Evolutionary conservation across 495 filamentous ascomycete genomes (phyloP), one percentile per base, ranked within the genome.

Genomic region (Podospora pseudopauciseta): DNA sequence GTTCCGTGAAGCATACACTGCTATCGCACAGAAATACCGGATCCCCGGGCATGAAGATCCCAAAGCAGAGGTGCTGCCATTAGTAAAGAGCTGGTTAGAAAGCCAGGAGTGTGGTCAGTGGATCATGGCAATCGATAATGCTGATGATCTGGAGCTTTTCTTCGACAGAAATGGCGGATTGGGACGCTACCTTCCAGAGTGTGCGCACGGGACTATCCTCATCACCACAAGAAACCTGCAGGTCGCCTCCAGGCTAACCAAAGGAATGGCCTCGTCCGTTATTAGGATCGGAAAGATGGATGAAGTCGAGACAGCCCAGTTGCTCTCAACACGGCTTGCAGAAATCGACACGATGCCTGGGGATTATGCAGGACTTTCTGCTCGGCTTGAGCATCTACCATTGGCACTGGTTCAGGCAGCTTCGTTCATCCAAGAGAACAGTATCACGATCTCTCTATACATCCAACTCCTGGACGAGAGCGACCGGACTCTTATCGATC

Each of bases 121-220:
- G 85, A 60, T 86, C 26, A 69, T 86, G 66, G 72, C 85, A 19
- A 72, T 87, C 54, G 83, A 87, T 68, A 86, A 84, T 64, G 83
- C 80, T 16, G 82, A 86, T 71, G 78, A 84, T 70, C 66, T 73
- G 6, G 71, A 78, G 19, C 28, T 80, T 19, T 79, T 82, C 72
- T 75, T 53, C 26, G 53, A 56, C 58, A 56, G 57, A 13, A 26
- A 7, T 13, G 19, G 65, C 19, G 60, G 19, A 9, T 64, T 53
- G 2, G 66, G 23, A 56, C 65, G 55, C 30, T 55, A 54, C 63
- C 66, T 85, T 18, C 81, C 78, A 39, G 69, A 74, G 68, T 75
- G 68, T 67, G 11, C 62, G 0, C 74, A 78, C 63, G 79, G 81
- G 1, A 65, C 72, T 3, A 73, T 82, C n/a, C 63, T 82, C 19